Base-by-base conservation (phyloP, 129 eudicot species). In the Helichrysum umbraculigerum region DNA sequence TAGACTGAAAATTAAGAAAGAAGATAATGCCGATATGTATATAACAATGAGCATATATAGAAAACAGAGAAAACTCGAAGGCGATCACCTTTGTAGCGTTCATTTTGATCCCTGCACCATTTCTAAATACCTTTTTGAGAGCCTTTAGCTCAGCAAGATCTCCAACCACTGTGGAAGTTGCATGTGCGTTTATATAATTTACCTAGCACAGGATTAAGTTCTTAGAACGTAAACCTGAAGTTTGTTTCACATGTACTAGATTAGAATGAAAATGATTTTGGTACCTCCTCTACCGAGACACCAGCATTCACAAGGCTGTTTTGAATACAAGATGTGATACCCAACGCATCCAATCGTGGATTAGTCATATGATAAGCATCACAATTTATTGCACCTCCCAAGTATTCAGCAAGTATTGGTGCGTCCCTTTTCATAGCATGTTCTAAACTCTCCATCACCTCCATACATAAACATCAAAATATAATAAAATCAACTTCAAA, bases 131-230 rank as follows among this genome's bases (percentile, higher is more conserved):
- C 68, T 85, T 85, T 83, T 85, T 90, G 15, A 90, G 41, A 35
- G 96, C 92, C 34, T 90, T 85, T 34, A 87, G 67, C 81, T 90
- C 96, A 71, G 90, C 92, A 52, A 85, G 66, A 79, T 90, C 96
- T 67, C 96, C 96, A 37, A 85, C 90, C 75, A 85, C 20, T 2
- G 92, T 87, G 68, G 96, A 90, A 77, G 96, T 34, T 34, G 37
- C 37, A 34, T 34, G 37, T 34, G 37, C 37, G 37, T 34, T 34
- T 5, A 34, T 34, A 85, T 90, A 90, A 70, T 90, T 90, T 29
- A 90, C 92, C 96, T 34, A 3, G 37, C 37, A 34, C 37, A 5
- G 4, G 37, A 34, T 34, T 34, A 34, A 34, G 37, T 34, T 34
- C 5, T 34, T 34, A 5, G 37, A 34, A 34, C 37, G 37, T 34